Percentiles rank a stretch among this genome's conserved stretches.
phyloP scores from a whole-genome alignment of 2,329 filamentous ascomycete genomes.

The Aspergillus calidoustus region DNA sequence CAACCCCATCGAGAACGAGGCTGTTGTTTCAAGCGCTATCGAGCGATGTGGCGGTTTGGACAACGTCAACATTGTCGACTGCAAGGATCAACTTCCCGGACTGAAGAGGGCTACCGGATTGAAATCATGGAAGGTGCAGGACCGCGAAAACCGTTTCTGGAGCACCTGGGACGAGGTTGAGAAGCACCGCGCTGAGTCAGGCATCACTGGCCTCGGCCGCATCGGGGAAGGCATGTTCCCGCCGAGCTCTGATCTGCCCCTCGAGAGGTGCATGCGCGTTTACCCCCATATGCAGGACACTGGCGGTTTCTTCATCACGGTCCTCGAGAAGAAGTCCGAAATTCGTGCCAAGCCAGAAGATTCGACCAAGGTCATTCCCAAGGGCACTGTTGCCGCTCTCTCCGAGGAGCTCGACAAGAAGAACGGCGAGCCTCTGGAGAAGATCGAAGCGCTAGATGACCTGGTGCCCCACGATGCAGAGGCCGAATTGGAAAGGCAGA shows the following conservation, averaged over 20 bases:
- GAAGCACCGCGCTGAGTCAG: constrained; percentile 64
- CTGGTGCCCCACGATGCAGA: constrained; percentile 38
- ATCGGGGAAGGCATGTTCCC: constrained; percentile 86
- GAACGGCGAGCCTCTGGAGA: constrained; percentile 38
- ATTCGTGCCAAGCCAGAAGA: constrained; percentile 77
- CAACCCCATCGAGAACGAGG: constrained; percentile 97
- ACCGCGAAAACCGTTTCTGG: constrained; percentile 80
- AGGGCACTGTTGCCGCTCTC: constrained; percentile 45
- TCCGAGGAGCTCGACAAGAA: constrained; percentile 41
- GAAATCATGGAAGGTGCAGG: constrained; percentile 86
- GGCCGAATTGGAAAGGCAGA: constrained; percentile 36
- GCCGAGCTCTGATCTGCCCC: constrained; percentile 67
- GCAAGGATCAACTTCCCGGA: constrained; percentile 73
- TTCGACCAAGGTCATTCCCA: constrained; percentile 39
- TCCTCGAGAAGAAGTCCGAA: constrained; percentile 88
- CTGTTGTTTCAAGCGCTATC: constrained; percentile 85
- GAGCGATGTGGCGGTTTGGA: constrained; percentile 81
- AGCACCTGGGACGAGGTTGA: constrained; percentile 81
- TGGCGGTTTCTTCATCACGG: constrained; percentile 95
- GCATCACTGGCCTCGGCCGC: constrained; percentile 67
- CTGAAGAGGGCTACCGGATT: constrained; percentile 79
- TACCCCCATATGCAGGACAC: constrained; percentile 97
- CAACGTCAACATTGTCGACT: constrained; percentile 85
- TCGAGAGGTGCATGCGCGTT: constrained; percentile 89
- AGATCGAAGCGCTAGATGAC: constrained; percentile 47